A percentile compares a stretch with the other conserved stretches of the same genome.
phyloP scores from a whole-genome alignment of 495 filamentous ascomycete species.

The Aspergillus hancockii region DNA sequence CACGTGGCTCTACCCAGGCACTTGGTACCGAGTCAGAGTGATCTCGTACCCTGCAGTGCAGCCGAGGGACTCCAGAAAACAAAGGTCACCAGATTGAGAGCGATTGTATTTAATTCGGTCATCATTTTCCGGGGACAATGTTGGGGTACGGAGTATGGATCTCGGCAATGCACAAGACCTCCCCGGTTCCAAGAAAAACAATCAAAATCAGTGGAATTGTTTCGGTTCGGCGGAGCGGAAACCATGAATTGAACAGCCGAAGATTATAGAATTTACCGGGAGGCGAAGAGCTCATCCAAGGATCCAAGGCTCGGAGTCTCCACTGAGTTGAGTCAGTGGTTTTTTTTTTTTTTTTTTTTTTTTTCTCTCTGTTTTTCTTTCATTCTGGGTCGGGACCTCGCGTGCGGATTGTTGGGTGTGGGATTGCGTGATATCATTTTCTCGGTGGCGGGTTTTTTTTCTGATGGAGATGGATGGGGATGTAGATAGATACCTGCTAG shows the following conservation, averaged over 20 bases:
- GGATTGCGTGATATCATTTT: neutral
- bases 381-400: neutral
- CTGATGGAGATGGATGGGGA: neutral
- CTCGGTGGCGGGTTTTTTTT: neutral
- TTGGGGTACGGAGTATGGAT: neutral
- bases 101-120: neutral
- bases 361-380: too few relatives aligned
- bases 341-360: neutral
- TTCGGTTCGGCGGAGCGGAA: constrained; percentile 33
- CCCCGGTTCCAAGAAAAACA: neutral
- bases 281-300: neutral
- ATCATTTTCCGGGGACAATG: neutral
- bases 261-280: neutral
- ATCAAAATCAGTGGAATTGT: neutral
- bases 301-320: neutral
- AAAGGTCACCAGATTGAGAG: neutral
- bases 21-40: neutral
- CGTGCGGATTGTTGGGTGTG: neutral
- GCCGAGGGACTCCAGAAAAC: neutral
- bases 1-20: neutral
- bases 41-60: neutral
- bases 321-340: neutral
- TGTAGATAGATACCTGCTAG: neutral
- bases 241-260: neutral
- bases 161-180: neutral